A percentile compares a stretch with the other conserved stretches of the same genome.
Conservation (phyloP, 768 basidiomycete species). For the Pleurotus pulmonarius region DNA sequence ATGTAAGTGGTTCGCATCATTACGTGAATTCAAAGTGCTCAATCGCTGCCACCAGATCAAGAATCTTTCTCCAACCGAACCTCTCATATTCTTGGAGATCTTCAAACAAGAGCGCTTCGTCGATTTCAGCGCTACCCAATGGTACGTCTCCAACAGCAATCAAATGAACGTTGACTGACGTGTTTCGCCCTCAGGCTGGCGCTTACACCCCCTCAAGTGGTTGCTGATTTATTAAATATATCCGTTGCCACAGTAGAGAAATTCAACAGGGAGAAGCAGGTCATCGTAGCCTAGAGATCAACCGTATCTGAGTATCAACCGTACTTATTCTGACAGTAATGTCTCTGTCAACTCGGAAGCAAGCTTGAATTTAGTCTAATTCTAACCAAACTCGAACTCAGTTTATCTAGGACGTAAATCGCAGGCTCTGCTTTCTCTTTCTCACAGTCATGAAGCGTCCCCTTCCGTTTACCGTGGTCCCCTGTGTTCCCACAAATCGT, state of each 20-base stretch:
- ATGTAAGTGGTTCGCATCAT: conserved; percentile 3
- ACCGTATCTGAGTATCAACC: no score
- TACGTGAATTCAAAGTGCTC: background rate
- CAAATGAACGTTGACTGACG: background rate
- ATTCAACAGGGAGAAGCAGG: conserved; percentile 12
- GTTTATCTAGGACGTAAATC: no score
- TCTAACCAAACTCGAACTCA: no score
- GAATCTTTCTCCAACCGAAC: conserved; percentile 15
- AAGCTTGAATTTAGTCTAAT: no score
- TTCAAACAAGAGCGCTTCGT: conserved; percentile 14
- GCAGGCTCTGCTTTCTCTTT: no score
- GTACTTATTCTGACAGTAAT: no score
- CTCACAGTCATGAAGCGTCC: no score
- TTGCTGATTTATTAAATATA: conserved; percentile 14
- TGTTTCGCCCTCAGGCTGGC: conserved; percentile 5
- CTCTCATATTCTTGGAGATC: conserved; percentile 13
- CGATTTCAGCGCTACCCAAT: conserved; percentile 15
- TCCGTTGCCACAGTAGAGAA: conserved; percentile 12
- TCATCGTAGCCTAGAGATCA: conserved; percentile 11
- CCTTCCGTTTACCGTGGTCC: no score
- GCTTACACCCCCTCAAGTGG: conserved; percentile 14
- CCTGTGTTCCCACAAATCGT: no score
- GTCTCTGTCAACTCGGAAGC: no score
- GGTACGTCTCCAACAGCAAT: background rate
- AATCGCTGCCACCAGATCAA: conserved; percentile 9